These are phyloP conservation scores for Skeletonema potamos DNA, from an alignment of 108 stramenopile species.

Conservation along the genomic window DNA sequence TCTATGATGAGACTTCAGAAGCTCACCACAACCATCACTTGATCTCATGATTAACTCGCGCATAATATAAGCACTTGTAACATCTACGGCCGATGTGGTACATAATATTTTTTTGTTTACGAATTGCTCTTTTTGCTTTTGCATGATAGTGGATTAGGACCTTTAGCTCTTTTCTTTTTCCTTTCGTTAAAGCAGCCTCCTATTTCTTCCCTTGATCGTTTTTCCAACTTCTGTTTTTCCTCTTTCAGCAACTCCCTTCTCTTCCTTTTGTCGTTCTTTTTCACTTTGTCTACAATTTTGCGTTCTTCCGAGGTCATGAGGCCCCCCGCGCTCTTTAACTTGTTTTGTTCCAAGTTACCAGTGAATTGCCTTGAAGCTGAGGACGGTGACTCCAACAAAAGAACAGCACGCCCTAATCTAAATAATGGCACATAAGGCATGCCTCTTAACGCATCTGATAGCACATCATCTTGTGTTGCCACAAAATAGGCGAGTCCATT, in stretches of 20 bases:
- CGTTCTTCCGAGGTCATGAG: conserved; percentile 57
- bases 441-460: conserved; percentile 55
- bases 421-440: conserved; percentile 63
- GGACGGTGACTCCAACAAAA: conserved; percentile 75
- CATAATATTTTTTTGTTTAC: too few relatives aligned
- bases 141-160: conserved; percentile 83
- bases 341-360: conserved; percentile 48
- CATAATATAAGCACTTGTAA: background rate
- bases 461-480: conserved; percentile 75
- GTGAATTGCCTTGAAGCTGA: conserved; percentile 56
- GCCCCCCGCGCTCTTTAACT: conserved; percentile 57
- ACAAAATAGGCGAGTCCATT: conserved; percentile 61
- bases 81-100: background rate
- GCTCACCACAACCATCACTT: too few relatives aligned
- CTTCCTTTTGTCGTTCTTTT: conserved; percentile 32
- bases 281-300: conserved; percentile 49
- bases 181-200: conserved; percentile 28
- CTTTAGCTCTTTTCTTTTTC: conserved; percentile 63
- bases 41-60: background rate
- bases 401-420: conserved; percentile 66
- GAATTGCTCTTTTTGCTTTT: conserved; percentile 39
- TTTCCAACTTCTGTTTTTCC: conserved; percentile 31
- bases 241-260: conserved; percentile 18
- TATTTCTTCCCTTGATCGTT: conserved; percentile 28
- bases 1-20: too few relatives aligned